Evolutionary conservation across 2,329 filamentous ascomycete genomes (phyloP).

Genomic region (Trichoderma pleuroti): DNA sequence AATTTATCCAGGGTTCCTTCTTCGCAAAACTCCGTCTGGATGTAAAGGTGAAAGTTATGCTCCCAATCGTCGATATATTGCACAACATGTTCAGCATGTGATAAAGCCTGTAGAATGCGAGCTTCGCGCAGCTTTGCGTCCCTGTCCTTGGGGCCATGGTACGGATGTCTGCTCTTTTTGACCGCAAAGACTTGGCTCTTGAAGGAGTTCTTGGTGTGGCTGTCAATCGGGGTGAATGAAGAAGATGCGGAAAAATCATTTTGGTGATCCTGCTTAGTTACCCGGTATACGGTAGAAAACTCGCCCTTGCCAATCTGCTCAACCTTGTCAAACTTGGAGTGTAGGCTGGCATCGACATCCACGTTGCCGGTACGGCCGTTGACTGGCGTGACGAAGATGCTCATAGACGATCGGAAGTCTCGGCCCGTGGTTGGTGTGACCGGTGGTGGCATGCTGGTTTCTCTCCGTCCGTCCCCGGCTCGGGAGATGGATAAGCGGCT

Average conservation of each 20-base stretch:
- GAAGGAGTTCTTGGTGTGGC: constrained; percentile 49
- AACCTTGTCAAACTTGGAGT: constrained; percentile 74
- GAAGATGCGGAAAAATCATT: constrained; percentile 39
- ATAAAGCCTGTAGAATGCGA: constrained; percentile 69
- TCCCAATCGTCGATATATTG: constrained; percentile 87
- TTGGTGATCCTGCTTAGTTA: constrained; percentile 45
- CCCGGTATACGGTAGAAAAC: constrained; percentile 88
- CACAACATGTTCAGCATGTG: constrained; percentile 79
- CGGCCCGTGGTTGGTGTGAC: constrained; percentile 74
- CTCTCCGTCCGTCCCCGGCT: constrained; percentile 38
- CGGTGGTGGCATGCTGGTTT: constrained; percentile 48
- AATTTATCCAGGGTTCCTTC: constrained; percentile 88
- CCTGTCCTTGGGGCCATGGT: constrained; percentile 75
- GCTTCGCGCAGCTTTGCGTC: constrained; percentile 82
- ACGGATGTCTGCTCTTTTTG: constrained; percentile 84
- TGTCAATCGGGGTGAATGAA: constrained; percentile 44
- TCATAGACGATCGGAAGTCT: constrained; percentile 48
- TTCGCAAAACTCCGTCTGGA: constrained; percentile 96
- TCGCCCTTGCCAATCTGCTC: constrained; percentile 81
- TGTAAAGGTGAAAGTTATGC: constrained; percentile 79
- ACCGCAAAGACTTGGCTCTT: constrained; percentile 75
- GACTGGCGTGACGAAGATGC: constrained; percentile 62
- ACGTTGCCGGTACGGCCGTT: constrained; percentile 68
- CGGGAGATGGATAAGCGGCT: constrained; percentile 80
- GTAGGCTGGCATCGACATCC: constrained; percentile 67